Percentiles rank a stretch among this genome's conserved stretches.
Conservation (phyloP, 1,284 basidiomycete genomes). For the Fomitopsis palustris region DNA sequence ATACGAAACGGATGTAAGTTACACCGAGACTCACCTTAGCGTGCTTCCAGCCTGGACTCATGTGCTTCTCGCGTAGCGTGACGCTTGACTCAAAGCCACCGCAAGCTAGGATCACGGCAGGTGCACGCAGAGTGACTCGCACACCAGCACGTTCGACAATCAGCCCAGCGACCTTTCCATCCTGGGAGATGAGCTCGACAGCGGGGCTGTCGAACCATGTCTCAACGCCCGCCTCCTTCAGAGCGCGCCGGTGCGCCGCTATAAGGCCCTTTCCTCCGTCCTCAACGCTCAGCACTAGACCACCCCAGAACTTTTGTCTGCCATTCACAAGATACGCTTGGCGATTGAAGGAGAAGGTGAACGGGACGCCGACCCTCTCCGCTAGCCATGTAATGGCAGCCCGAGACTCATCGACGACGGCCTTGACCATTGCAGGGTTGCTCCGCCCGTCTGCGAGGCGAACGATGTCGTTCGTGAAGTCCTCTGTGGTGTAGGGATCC, state of each 20-base stretch:
- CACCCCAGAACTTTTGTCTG: conserved; percentile 66
- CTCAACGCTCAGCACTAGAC: conserved; percentile 53
- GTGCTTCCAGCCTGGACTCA: conserved; percentile 52
- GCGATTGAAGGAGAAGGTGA: conserved; percentile 57
- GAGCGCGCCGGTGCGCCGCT: conserved; percentile 46
- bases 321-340: conserved; percentile 65
- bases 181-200: conserved; percentile 35
- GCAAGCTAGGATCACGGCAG: conserved; percentile 54
- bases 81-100: conserved; percentile 63
- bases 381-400: conserved; percentile 56
- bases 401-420: conserved; percentile 53
- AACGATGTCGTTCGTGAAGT: conserved; percentile 57
- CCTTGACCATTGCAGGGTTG: conserved; percentile 43
- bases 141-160: conserved; percentile 37
- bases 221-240: conserved; percentile 46
- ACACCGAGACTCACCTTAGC: conserved; percentile 42
- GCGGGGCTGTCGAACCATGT: conserved; percentile 55
- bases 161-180: conserved; percentile 41
- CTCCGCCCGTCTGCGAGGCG: conserved; percentile 50
- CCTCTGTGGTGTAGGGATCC: conserved; percentile 49
- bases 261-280: conserved; percentile 70
- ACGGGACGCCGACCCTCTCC: conserved; percentile 45
- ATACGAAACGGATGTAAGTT: background rate
- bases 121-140: conserved; percentile 32
- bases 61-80: conserved; percentile 45